Evolutionary conservation across 2,329 filamentous ascomycete genomes (phyloP), one percentile per base, ranked within the genome.

Genomic region (Penicillium brevicompactum): DNA sequence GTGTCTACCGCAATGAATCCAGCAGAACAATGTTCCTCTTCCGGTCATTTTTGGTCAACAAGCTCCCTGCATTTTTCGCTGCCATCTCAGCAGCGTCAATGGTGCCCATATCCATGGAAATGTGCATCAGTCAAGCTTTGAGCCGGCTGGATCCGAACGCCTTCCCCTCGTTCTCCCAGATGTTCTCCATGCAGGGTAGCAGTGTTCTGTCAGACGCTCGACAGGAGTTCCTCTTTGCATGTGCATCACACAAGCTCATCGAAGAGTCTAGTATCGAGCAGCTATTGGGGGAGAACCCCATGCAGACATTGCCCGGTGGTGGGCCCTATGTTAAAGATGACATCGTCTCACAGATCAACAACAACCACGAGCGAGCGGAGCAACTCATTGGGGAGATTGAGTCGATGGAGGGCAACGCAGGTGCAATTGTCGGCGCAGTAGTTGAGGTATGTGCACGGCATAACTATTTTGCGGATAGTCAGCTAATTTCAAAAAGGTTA

Each of bases 401-500:
- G 53, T 88, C 88, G 48, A 92, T 94, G 82, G 91, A 96, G 66
- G 93, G 93, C 1, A 97, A 97, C 71, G 91, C 91, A 2, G 91
- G 90, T 2, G 91, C 91, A 2, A 90, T 95, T 16, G 89, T 89
- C 48, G 86, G 88, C 57, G 92, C 92, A 2, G 79, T 92, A 43
- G 84, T 87, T 38, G 88, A 91, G 77, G 87, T 88, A 70, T 64
- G 79, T 69, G 9, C 11, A 18, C 40, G 4, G 6, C 31, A 43
- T 41, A 21, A 21, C 32, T 5, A 14, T 11, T 5, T 49, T 11
- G 21, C n/a, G 8, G 13, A 4, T n/a, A 22, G 1, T 2, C 40
- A 2, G 43, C 59, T 67, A 44, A 65, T 32, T 22, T 38, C 8
- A n/a, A 27, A n/a, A 32, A 78, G 74, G 71, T 84, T 37, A 80